phyloP scores from a whole-genome alignment of 352 stramenopile genomes.

The Phytophthora hybrid region DNA sequence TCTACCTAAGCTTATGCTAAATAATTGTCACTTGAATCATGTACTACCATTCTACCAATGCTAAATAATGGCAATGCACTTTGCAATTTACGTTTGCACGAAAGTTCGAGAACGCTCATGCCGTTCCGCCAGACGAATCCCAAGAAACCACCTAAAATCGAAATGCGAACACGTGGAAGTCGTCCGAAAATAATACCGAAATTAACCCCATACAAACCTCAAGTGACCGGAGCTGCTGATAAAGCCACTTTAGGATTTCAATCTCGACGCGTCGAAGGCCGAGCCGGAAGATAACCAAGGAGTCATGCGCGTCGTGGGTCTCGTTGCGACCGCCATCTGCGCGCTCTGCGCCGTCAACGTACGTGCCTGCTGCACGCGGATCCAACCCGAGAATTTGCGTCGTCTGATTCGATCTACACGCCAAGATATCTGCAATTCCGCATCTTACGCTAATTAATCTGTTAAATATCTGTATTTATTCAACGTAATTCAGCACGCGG shows the following conservation, averaged over 20 bases:
- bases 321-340: conserved; percentile 36
- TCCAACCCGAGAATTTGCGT: neutral
- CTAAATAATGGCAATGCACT: neutral
- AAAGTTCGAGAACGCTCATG: neutral
- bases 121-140: neutral
- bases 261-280: conserved; percentile 14
- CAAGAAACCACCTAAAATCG: neutral
- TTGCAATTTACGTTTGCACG: too few relatives aligned
- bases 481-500: conserved; percentile 26
- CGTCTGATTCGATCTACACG: conserved; percentile 1
- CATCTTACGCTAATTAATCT: neutral
- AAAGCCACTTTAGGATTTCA: conserved; percentile 31
- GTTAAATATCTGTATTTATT: conserved; percentile 17
- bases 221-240: conserved; percentile 7
- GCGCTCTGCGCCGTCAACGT: conserved; percentile 31
- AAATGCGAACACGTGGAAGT: neutral
- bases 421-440: conserved; percentile 9
- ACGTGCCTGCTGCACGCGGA: conserved; percentile 7
- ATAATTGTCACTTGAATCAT: too few relatives aligned
- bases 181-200: neutral
- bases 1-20: too few relatives aligned
- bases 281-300: neutral
- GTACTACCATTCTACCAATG: too few relatives aligned
- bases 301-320: conserved; percentile 40
- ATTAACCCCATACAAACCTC: conserved; percentile 14